A percentile compares a stretch with the other conserved stretches of the same genome.
These are phyloP conservation scores for Venturia oleaginea DNA, from an alignment of 2,329 filamentous ascomycete genomes.

Conservation along the genomic window DNA sequence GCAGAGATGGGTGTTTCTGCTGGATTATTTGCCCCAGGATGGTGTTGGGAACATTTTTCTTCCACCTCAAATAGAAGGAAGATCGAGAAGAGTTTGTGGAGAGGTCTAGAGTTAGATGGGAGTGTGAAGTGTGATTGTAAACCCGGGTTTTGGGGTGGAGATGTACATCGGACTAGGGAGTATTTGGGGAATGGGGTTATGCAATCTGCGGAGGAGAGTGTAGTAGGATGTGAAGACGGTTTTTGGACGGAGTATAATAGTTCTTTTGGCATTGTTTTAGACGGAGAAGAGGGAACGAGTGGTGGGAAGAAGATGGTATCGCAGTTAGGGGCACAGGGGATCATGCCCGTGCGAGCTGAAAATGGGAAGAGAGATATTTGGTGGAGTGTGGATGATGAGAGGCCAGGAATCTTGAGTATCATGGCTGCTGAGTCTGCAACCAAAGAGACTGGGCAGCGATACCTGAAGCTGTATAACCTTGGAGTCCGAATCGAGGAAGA, in stretches of 20 bases:
- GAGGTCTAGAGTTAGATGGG: slow-evolving; percentile 22
- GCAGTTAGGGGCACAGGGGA: neutral
- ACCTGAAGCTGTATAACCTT: slow-evolving; percentile 1
- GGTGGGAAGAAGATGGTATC: neutral
- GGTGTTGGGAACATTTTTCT: slow-evolving; percentile 38
- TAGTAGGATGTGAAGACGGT: neutral
- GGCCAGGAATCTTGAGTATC: neutral
- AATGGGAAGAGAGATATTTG: neutral
- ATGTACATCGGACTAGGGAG: neutral
- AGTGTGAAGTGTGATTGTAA: slow-evolving; percentile 27
- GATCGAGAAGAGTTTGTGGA: slow-evolving; percentile 29
- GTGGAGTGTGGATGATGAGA: neutral
- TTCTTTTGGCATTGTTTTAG: neutral
- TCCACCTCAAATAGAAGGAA: slow-evolving; percentile 16
- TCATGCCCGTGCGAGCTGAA: neutral
- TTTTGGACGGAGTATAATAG: slow-evolving; percentile 3
- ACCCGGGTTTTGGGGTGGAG: slow-evolving; percentile 14
- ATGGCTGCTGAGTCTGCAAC: neutral
- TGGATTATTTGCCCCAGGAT: slow-evolving; percentile 38
- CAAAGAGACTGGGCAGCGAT: neutral
- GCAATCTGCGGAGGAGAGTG: neutral
- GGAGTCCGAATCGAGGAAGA: neutral
- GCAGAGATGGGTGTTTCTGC: slow-evolving; percentile 27
- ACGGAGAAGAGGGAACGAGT: neutral
- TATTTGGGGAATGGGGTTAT: neutral